Percentiles rank a stretch among this genome's conserved stretches.
These are phyloP conservation scores for Monosporascus sp. DNA, from an alignment of 2,329 filamentous ascomycete genomes.

Conservation along the genomic window DNA sequence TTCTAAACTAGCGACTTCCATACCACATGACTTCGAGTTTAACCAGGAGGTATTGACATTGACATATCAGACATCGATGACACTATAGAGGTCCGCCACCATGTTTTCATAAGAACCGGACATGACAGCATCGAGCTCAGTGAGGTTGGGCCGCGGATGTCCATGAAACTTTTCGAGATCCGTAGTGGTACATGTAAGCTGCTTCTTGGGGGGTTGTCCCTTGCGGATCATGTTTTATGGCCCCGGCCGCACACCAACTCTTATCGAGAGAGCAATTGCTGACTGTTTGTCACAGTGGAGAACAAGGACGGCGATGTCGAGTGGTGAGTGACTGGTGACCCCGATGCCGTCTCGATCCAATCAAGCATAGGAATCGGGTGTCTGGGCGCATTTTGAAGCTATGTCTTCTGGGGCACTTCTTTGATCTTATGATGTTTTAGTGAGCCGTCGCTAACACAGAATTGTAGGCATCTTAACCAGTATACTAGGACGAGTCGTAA, in stretches of 20 bases:
- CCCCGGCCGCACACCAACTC: too few relatives aligned
- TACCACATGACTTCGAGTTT: too few relatives aligned
- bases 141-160: conserved; percentile 91
- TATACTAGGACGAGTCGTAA: conserved; percentile 91
- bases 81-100: conserved; percentile 86
- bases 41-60: conserved; percentile 35
- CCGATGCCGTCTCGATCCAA: not conserved
- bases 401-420: not conserved
- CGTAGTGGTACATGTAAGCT: conserved; percentile 58
- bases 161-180: conserved; percentile 95
- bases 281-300: conserved; percentile 56
- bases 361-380: not conserved
- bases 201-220: not conserved
- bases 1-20: too few relatives aligned
- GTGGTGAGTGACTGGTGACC: conserved; percentile 41
- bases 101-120: conserved; percentile 90
- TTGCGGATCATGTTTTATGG: too few relatives aligned
- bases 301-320: conserved; percentile 94
- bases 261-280: not conserved
- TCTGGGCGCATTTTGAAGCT: not conserved
- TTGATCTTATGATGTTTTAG: not conserved
- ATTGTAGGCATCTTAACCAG: conserved; percentile 71
- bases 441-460: not conserved
- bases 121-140: conserved; percentile 85
- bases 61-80: conserved; percentile 66